Base-by-base conservation (phyloP, 805 yeast genomes). In the Kodamaea kaohsiungensis region DNA sequence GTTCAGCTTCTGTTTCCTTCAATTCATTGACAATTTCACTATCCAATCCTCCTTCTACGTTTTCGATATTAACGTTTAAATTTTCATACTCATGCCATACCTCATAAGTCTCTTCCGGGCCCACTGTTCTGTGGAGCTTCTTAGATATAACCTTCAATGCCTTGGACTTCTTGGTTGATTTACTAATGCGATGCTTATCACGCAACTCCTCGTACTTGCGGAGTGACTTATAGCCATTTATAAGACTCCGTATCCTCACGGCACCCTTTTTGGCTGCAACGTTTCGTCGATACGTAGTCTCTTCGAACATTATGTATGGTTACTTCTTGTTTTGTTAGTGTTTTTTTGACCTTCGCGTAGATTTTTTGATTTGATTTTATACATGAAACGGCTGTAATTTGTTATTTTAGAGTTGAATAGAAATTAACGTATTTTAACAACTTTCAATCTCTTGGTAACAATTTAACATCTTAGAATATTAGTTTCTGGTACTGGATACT, bases 21-120 rank as follows among this genome's bases (percentile, higher is more conserved):
- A 40, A 16, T 17, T 40, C 18, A 7, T 19, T 40, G 19, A 17
- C 13, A 2, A 40, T 40, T 17, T 40, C 45, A 10, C 18, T 4
- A 25, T 40, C 17, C 8, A n/a, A 13, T 13, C 9, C 45, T 13
- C 25, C 45, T 10, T 6, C 13, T 12, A 19, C 7, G 8, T 19
- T 19, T 7, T 19, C 45, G 7, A 17, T 10, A 17, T 58, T 59
- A 12, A 51, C 49, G 52, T 63, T 61, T 40, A 62, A 43, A 42
- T 64, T 53, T 2, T 53, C 45, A 10, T 51, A 43, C n/a, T 61
- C 55, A 49, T 71, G 67, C 76, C 76, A 72, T 17, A 65, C 47
- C 52, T 72, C 76, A 50, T 55, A 72, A 0, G 73, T 63, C 33
- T 71, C 76, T 53, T 70, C 72, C 2, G 75, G 75, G 43, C 61